These are phyloP conservation scores for Trametes coccinea DNA, from an alignment of 768 basidiomycete species.

Conservation along the genomic window DNA sequence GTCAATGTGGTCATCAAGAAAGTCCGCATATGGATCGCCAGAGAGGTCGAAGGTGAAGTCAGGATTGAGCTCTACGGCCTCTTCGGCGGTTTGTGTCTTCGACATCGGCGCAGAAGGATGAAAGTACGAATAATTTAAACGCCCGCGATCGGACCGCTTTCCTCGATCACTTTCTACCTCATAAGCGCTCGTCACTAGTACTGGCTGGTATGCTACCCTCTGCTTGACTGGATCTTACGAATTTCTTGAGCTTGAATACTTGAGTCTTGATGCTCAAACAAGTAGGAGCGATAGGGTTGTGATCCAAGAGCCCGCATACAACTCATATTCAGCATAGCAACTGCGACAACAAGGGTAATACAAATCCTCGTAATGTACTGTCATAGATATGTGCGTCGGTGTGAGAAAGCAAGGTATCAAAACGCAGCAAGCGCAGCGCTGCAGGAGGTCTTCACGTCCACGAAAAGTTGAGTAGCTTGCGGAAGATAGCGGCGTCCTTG, in stretches of 20 bases:
- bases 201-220: neutral
- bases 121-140: slow-evolving; percentile 12
- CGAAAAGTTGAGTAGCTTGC: slow-evolving; percentile 29
- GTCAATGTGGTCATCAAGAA: slow-evolving; percentile 43
- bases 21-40: slow-evolving; percentile 66
- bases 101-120: slow-evolving; percentile 18
- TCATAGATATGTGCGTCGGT: slow-evolving; percentile 23
- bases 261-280: neutral
- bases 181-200: neutral
- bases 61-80: slow-evolving; percentile 64
- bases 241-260: no score
- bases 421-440: slow-evolving; percentile 11
- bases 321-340: slow-evolving; percentile 26
- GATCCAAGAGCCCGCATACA: slow-evolving; percentile 23
- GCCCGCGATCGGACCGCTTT: slow-evolving; percentile 14
- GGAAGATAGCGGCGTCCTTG: slow-evolving; percentile 31
- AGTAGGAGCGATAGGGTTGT: slow-evolving; percentile 1
- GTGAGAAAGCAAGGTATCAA: slow-evolving; percentile 23
- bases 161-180: neutral
- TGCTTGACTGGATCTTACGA: no score
- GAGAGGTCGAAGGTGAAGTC: slow-evolving; percentile 81
- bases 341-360: slow-evolving; percentile 24
- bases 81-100: slow-evolving; percentile 44
- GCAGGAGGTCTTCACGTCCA: slow-evolving; percentile 20
- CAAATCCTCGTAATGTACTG: slow-evolving; percentile 22